Percentiles rank a stretch among this genome's conserved stretches.
phyloP scores from a whole-genome alignment of 352 stramenopile species.

The Globisporangium sylvaticum region DNA sequence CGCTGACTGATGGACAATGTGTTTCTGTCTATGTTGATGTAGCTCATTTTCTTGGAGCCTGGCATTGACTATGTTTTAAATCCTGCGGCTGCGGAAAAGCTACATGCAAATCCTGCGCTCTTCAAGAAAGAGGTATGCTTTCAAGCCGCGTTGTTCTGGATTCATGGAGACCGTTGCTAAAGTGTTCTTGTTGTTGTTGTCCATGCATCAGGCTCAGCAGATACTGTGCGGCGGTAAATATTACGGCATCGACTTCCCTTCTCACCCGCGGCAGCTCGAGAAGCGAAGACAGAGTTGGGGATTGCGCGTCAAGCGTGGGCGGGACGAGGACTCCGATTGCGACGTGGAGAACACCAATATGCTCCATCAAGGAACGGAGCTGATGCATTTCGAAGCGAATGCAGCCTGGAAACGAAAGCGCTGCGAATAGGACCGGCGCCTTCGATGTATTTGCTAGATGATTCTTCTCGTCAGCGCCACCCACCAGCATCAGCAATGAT shows the following conservation, averaged over 20 bases:
- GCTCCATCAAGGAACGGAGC: slow-evolving; percentile 11
- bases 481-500: background rate
- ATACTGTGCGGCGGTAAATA: slow-evolving; percentile 60
- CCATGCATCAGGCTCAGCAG: slow-evolving; percentile 36
- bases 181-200: background rate
- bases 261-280: slow-evolving; percentile 53
- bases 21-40: background rate
- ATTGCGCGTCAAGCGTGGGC: slow-evolving; percentile 48
- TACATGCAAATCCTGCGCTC: slow-evolving; percentile 37
- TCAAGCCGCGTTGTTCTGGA: background rate
- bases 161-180: background rate
- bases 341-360: slow-evolving; percentile 33
- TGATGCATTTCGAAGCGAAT: slow-evolving; percentile 39
- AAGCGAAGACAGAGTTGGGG: slow-evolving; percentile 45
- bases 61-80: slow-evolving; percentile 73
- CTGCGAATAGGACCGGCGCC: slow-evolving; percentile 31
- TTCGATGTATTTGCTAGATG: background rate
- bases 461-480: background rate
- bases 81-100: slow-evolving; percentile 38
- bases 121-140: slow-evolving; percentile 43
- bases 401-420: slow-evolving; percentile 63
- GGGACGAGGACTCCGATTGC: slow-evolving; percentile 33
- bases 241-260: slow-evolving; percentile 60
- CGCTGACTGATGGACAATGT: background rate
- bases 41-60: slow-evolving; percentile 83